Conservation (phyloP, 176 grass and related monocot species). For the Secale cereale region DNA sequence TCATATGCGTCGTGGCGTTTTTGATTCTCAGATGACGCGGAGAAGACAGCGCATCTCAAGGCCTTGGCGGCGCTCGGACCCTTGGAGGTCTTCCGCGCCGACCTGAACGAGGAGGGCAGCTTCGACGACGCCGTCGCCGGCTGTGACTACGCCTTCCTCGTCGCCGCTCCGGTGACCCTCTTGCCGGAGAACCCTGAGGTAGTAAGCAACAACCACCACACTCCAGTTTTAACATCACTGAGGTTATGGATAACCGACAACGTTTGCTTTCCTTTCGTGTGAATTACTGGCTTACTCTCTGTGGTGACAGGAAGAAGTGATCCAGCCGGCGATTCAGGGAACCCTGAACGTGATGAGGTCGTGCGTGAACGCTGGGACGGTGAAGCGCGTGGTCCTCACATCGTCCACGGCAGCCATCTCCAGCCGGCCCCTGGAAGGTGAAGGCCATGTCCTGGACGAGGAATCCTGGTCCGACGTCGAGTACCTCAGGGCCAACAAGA, state of each 20-base stretch:
- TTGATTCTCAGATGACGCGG: constrained; percentile 22
- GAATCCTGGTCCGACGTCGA: too few relatives aligned
- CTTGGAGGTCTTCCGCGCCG: not conserved
- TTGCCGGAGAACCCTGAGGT: constrained; percentile 45
- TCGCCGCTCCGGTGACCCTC: constrained; percentile 55
- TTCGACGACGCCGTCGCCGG: constrained; percentile 47
- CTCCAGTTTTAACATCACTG: not conserved
- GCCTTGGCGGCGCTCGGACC: constrained; percentile 30
- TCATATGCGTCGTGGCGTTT: not conserved
- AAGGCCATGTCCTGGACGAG: too few relatives aligned
- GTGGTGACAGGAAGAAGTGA: not conserved
- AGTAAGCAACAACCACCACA: not conserved
- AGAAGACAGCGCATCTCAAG: constrained; percentile 34
- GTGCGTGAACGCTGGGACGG: constrained; percentile 53
- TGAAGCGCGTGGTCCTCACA: constrained; percentile 63
- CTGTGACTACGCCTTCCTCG: constrained; percentile 56
- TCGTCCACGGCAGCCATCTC: constrained; percentile 54
- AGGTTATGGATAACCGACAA: too few relatives aligned
- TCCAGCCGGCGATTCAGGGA: not conserved
- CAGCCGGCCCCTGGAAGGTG: too few relatives aligned
- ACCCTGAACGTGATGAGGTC: constrained; percentile 42
- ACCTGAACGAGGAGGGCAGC: constrained; percentile 47
- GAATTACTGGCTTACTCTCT: too few relatives aligned
- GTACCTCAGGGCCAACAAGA: not conserved
- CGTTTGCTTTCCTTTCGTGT: too few relatives aligned